Base-by-base conservation (phyloP, 2,329 filamentous ascomycete species). In the Scedosporium aurantiacum region DNA sequence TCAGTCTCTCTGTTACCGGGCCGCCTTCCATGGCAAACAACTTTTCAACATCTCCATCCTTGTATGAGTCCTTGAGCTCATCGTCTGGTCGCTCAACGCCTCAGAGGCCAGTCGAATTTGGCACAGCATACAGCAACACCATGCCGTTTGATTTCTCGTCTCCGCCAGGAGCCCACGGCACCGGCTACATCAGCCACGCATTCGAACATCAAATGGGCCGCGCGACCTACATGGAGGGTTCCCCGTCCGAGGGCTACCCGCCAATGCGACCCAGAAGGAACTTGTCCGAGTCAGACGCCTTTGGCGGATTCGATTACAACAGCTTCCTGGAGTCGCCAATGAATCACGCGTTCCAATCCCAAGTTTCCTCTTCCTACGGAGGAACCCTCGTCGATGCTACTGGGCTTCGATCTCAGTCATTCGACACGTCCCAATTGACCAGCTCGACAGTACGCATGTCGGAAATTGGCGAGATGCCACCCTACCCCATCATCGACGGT, bases 11-110 rank as follows among this genome's bases (percentile, higher is more conserved):
- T 25, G 18, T 57, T 23, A 27, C 28, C 5, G 60, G 54, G 8
- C 52, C 21, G 0, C 69, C 73, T 16, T 72, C 72, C 23, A 67
- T 71, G 43, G 66, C 68, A 40, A 69, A 67, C 43, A 76, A 73
- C 68, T 76, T 75, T 65, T 76, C 74, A 5, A 74, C 74, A 32
- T 75, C 73, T 2, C 67, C 68, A 28, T 75, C 74, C 37, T 66
- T 68, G 59, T 78, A 76, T 70, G 76, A 76, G 47, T 71, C 75
- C 27, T 78, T 74, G 63, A 79, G 76, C 47, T 76, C 77, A 54
- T 73, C 70, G 32, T 78, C 77, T 61, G 71, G 75, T 67, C 73
- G 76, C 61, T 78, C 76, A 54, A 75, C 75, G 18, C 75, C 76
- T 7, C 60, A 40, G 4, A 47, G 25, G 27, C 55, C 18, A 5